Base-by-base conservation (phyloP, 2,329 filamentous ascomycete species). In the Xenosphaeropsis pyriputrescens region DNA sequence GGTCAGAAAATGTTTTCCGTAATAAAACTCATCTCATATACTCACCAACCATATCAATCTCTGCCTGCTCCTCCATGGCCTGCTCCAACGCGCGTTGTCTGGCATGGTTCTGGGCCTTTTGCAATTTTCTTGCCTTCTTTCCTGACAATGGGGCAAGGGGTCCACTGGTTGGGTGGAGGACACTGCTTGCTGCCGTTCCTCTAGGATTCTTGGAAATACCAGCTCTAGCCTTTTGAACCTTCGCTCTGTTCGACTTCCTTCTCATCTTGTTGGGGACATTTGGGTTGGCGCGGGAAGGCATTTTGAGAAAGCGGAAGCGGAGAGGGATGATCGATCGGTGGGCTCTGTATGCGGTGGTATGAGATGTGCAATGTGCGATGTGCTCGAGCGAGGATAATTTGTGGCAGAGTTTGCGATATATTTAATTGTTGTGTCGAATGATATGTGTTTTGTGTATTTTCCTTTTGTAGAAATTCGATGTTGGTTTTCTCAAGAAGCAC, bases 221-320 rank as follows among this genome's bases (percentile, higher is more conserved):
- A 2, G 53, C 45, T 16, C 49, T 54, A 19, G 43, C 44, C 39
- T 47, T 51, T 41, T 56, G 54, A 29, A 51, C 47, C 38, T 56
- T 56, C 18, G 44, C 41, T 22, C 53, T 43, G 36, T 41, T 49
- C 4, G 53, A 51, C 32, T 48, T 43, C 9, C 48, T 46, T 14
- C 53, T 47, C 34, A 49, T 46, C 42, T 56, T 56, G 36, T 49
- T 52, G 8, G 54, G 54, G 12, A 55, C 52, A 37, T 56, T 56
- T 29, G 53, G 52, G 29, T 56, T 56, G 15, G 47, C 45, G 35
- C 52, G 43, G 38, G 54, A 56, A 45, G 54, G 50, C 53, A 56
- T 56, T 26, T 36, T 50, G 44, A 36, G 35, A 36, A 22, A 32
- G 17, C 16, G 32, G 2, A 4, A 13, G 29, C 34, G 15, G 30